phyloP scores from a whole-genome alignment of 768 basidiomycete species.

The Asterophora lycoperdoides region DNA sequence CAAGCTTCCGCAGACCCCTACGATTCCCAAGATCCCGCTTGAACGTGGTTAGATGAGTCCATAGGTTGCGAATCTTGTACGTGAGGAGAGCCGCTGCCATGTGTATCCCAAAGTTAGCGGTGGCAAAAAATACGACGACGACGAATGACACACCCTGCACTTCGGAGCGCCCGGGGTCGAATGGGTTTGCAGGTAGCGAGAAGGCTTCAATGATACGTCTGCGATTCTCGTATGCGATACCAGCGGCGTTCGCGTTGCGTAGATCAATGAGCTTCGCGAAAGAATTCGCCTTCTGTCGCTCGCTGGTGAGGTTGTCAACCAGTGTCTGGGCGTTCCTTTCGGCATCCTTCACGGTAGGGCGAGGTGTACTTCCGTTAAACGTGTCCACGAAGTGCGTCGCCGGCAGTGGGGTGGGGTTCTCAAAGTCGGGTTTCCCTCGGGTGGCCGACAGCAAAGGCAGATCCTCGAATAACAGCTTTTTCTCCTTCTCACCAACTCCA shows the following conservation, averaged over 20 bases:
- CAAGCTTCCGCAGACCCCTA: constrained; percentile 67
- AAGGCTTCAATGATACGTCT: constrained; percentile 75
- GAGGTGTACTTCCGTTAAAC: neutral
- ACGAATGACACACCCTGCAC: constrained; percentile 67
- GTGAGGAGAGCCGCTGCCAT: constrained; percentile 79
- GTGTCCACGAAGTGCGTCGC: neutral
- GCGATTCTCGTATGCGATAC: constrained; percentile 86
- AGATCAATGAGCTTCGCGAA: constrained; percentile 77
- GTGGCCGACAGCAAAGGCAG: constrained; percentile 50
- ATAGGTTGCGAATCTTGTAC: constrained; percentile 77
- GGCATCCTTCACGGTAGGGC: constrained; percentile 7
- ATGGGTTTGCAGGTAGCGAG: constrained; percentile 61
- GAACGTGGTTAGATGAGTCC: constrained; percentile 63
- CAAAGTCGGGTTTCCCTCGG: constrained; percentile 23
- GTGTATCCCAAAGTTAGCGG: neutral
- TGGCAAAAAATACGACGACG: neutral
- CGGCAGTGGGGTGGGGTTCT: neutral
- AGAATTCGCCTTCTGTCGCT: constrained; percentile 44
- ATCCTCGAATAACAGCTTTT: constrained; percentile 59
- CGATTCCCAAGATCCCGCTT: constrained; percentile 77
- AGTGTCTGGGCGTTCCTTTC: neutral
- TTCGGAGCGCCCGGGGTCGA: constrained; percentile 79
- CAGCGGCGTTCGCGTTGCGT: constrained; percentile 80
- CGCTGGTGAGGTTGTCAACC: constrained; percentile 25
- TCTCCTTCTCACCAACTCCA: constrained; percentile 58